These are phyloP conservation scores for Kwoniella bestiolae DNA, from an alignment of 768 basidiomycete genomes.

Conservation along the genomic window DNA sequence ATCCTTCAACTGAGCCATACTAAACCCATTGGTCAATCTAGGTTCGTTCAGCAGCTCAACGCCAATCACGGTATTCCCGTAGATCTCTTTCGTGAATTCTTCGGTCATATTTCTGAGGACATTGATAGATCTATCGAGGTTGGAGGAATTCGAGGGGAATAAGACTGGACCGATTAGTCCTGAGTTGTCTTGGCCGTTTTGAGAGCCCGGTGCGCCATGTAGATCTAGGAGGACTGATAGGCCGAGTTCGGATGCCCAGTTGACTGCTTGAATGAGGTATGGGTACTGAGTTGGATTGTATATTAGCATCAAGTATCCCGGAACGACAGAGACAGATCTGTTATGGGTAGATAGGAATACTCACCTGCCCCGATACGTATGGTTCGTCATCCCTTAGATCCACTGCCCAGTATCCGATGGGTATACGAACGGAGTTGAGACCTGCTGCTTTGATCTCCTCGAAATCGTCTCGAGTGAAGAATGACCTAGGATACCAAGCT, in stretches of 20 bases:
- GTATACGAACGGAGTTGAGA: constrained; percentile 50
- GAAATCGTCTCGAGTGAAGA: constrained; percentile 42
- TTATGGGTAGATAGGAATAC: constrained; percentile 7
- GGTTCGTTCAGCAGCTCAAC: constrained; percentile 57
- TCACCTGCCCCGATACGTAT: constrained; percentile 45
- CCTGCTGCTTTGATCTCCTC: constrained; percentile 45
- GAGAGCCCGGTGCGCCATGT: constrained; percentile 53
- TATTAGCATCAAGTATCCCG: constrained; percentile 10
- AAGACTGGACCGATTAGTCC: constrained; percentile 38
- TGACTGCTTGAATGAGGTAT: constrained; percentile 47
- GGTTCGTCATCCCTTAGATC: constrained; percentile 41
- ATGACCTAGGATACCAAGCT: constrained; percentile 26
- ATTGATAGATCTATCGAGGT: constrained; percentile 32
- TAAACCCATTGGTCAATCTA: constrained; percentile 37
- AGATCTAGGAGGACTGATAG: constrained; percentile 48
- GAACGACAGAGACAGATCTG: not conserved
- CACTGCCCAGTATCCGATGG: constrained; percentile 53
- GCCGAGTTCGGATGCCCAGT: constrained; percentile 46
- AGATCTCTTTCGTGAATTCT: constrained; percentile 49
- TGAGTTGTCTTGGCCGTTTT: constrained; percentile 56
- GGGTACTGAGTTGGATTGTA: constrained; percentile 29
- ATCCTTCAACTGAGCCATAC: constrained; percentile 47
- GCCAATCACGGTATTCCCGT: constrained; percentile 53
- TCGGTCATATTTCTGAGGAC: constrained; percentile 45
- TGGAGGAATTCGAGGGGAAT: constrained; percentile 39